Base-by-base conservation (phyloP, 805 yeast species). In the Monosporozyma yasuniensis region DNA sequence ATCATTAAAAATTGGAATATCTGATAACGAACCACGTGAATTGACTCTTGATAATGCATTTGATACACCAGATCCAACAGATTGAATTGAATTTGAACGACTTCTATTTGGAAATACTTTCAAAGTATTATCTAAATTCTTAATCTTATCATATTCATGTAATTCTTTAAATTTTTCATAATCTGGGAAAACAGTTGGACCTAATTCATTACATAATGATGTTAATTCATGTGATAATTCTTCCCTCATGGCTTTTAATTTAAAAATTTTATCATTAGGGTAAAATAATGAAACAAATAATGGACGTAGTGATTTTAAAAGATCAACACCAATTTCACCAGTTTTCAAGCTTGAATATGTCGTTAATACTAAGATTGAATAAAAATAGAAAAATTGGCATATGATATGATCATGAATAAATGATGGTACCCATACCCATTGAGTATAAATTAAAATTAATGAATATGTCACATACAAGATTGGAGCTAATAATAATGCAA, bases 241-340 rank as follows among this genome's bases (percentile, higher is more conserved):
- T 47, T 71, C 71, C 54, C 97, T 75, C 50, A 76, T 72, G 18
- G 68, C 65, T 57, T 86, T 81, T 55, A 93, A 69, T 51, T 81
- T 65, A 38, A 65, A 65, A 12, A 80, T 63, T 39, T 75, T 68
- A 43, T 71, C 68, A 35, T 64, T 61, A n/a, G 74, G 72, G 25
- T 70, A 72, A 39, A 71, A 64, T 19, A 69, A 58, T 3, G 75
- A 65, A 16, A 66, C 61, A 41, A 69, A 80, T 35, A 90, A 68
- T 1, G 98, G 96, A 52, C 87, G 76, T 51, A 90, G 69, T 8
- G 91, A 81, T 63, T 88, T 87, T 64, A 84, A 77, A 46, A 86
- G 72, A 65, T 90, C 97, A 78, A 86, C 73, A 18, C 98, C 97
- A 52, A 81, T 81, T 65, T 91, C 99, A 48, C 98, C 97, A 38